These are phyloP conservation scores for Mycena sp. DNA, from an alignment of 1,284 basidiomycete genomes.

Conservation along the genomic window DNA sequence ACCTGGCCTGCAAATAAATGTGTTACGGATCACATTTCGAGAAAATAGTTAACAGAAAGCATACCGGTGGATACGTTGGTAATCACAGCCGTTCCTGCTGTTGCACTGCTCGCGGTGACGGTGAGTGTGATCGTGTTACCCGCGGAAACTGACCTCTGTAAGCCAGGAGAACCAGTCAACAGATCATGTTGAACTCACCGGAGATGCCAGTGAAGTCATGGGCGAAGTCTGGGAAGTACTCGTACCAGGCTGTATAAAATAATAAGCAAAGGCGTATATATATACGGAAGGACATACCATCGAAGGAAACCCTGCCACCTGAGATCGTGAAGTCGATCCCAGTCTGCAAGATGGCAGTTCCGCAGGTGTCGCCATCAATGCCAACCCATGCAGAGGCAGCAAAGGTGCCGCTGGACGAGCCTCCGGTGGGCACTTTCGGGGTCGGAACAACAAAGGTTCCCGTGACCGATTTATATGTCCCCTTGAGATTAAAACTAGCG, in stretches of 20 bases:
- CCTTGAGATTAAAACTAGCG: too few species aligned
- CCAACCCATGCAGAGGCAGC: conserved; percentile 44
- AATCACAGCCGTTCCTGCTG: conserved; percentile 22
- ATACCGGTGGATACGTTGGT: conserved; percentile 24
- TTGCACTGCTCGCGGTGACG: conserved; percentile 14
- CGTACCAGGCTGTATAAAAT: conserved; percentile 45
- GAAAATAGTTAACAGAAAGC: background rate
- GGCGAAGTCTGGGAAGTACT: conserved; percentile 49
- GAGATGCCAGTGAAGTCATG: conserved; percentile 46
- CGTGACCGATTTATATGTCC: conserved; percentile 20
- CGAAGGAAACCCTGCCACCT: conserved; percentile 20
- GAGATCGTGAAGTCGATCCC: conserved; percentile 32
- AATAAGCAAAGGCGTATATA: background rate
- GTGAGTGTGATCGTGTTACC: conserved; percentile 40
- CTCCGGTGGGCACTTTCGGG: conserved; percentile 20
- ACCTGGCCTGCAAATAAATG: too few species aligned
- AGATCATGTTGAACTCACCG: too few species aligned
- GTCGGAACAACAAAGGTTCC: conserved; percentile 42
- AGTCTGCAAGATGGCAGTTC: conserved; percentile 37
- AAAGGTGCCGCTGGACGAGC: conserved; percentile 5
- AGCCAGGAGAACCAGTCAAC: too few species aligned
- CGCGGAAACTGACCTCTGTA: background rate
- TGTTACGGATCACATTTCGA: too few species aligned
- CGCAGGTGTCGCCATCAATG: conserved; percentile 39
- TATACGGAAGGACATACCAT: conserved; percentile 9